Evolutionary conservation across 2,329 filamentous ascomycete species (phyloP), one percentile per base, ranked within the genome.

Genomic region (Colletotrichum costaricense): DNA sequence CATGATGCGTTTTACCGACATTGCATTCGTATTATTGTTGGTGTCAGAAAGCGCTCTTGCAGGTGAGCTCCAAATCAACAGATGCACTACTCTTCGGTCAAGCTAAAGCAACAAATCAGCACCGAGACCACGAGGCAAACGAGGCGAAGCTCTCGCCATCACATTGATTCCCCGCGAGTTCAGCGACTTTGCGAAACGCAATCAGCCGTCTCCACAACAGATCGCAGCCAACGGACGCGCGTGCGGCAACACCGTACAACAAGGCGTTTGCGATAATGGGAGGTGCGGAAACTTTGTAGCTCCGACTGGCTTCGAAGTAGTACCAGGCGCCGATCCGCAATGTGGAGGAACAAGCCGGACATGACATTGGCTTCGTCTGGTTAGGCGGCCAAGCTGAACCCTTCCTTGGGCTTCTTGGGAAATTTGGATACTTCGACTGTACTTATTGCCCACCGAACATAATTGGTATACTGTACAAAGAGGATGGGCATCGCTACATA

Each of bases 231-330:
- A 65, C n/a, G 71, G 71, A 19, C 67, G 46, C 2, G 16, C 46
- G 0, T 73, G 71, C 38, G 60, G 55, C 2, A 3, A 52, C 1
- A 30, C 33, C 7, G 14, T 24, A 4, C 35, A 52, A 14, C 22
- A 57, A 26, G 71, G 71, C 6, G 67, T 73, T 8, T 73, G 71
- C 19, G 67, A 73, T 33, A 65, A 70, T 7, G 71, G 71, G 6
- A 59, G 62, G n/a, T 73, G 71, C 56, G 71, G 71, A 5, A 66
- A 26, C n/a, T 73, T 73, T 8, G 33, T 73, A 14, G 71, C 71
- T 11, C 71, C 67, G 2, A 66, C 42, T 4, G 71, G 67, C 2
- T 73, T 73, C 14, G 59, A 57, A 9, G 38, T 65, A 9, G 56
- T 73, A 12, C 46, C 42, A 2, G 67, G 24, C 5, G 49, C 66